Evolutionary conservation across 495 filamentous ascomycete species (phyloP).

Genomic region (Alectoria sarmentosa): DNA sequence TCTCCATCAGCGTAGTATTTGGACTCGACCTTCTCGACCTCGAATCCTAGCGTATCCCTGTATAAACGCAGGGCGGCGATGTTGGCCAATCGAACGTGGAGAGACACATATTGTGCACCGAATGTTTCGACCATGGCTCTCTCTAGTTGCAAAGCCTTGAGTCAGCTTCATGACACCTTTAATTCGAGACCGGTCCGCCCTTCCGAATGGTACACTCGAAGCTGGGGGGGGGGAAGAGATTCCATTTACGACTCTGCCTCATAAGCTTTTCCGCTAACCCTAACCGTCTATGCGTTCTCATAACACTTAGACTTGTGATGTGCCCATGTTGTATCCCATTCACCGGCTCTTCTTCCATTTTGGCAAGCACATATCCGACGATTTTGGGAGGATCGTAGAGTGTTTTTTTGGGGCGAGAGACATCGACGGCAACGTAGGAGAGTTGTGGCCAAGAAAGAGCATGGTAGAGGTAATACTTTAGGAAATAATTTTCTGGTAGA

Average conservation of each 20-base stretch:
- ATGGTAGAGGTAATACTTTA: slow-evolving; percentile 99
- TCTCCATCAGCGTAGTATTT: slow-evolving; percentile 99
- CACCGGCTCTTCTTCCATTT: slow-evolving; percentile 97
- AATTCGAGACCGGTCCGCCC: background rate
- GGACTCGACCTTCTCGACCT: slow-evolving; percentile 78
- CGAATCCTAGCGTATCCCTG: slow-evolving; percentile 87
- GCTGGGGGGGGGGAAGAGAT: no score
- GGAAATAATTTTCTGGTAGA: slow-evolving; percentile 98
- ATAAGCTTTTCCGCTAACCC: slow-evolving; percentile 96
- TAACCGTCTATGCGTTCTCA: slow-evolving; percentile 86
- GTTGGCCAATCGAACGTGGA: slow-evolving; percentile 94
- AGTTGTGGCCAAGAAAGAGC: slow-evolving; percentile 96
- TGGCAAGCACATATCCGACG: slow-evolving; percentile 97
- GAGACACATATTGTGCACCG: slow-evolving; percentile 81
- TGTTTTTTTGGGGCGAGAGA: slow-evolving; percentile 62
- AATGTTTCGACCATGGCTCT: slow-evolving; percentile 94
- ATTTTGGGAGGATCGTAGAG: slow-evolving; percentile 89
- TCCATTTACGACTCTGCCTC: slow-evolving; percentile 80
- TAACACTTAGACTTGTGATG: slow-evolving; percentile 91
- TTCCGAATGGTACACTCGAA: background rate
- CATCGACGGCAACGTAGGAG: slow-evolving; percentile 91
- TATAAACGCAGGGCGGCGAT: slow-evolving; percentile 84
- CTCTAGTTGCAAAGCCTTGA: slow-evolving; percentile 44
- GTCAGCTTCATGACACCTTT: background rate
- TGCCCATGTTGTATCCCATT: slow-evolving; percentile 92